Percentiles rank a stretch among this genome's conserved stretches.
Evolutionary conservation across 2,329 filamentous ascomycete species (phyloP).

Genomic region (Penicillium sp.): DNA sequence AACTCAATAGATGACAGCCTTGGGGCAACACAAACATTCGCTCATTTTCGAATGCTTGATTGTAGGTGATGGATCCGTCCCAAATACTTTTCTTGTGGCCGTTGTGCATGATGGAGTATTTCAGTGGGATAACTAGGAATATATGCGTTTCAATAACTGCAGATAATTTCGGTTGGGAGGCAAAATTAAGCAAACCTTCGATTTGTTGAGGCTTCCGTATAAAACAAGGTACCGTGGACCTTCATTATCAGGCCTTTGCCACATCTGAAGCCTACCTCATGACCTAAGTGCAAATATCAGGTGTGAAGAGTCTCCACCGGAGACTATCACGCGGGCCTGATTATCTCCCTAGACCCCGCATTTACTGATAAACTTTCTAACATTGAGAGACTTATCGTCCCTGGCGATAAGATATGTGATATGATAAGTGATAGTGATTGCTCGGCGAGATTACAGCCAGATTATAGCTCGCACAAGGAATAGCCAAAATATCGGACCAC

Average conservation of each 20-base stretch:
- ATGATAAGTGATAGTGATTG: neutral
- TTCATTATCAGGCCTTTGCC: neutral
- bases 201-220: neutral
- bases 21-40: slow-evolving; percentile 2
- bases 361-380: neutral
- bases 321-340: neutral
- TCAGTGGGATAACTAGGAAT: neutral
- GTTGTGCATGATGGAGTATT: neutral
- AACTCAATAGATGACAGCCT: slow-evolving; percentile 1
- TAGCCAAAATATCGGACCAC: no score
- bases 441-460: no score
- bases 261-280: neutral
- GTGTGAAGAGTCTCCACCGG: neutral
- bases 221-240: neutral
- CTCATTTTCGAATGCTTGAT: neutral
- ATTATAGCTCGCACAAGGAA: no score
- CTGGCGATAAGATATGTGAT: neutral
- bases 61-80: neutral
- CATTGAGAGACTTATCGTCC: neutral
- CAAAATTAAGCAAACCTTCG: neutral
- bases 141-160: neutral
- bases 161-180: neutral
- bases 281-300: neutral
- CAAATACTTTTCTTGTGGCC: neutral
- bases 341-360: neutral